These are phyloP conservation scores for Lachnellula cervina DNA, from an alignment of 2,329 filamentous ascomycete genomes.

Conservation along the genomic window DNA sequence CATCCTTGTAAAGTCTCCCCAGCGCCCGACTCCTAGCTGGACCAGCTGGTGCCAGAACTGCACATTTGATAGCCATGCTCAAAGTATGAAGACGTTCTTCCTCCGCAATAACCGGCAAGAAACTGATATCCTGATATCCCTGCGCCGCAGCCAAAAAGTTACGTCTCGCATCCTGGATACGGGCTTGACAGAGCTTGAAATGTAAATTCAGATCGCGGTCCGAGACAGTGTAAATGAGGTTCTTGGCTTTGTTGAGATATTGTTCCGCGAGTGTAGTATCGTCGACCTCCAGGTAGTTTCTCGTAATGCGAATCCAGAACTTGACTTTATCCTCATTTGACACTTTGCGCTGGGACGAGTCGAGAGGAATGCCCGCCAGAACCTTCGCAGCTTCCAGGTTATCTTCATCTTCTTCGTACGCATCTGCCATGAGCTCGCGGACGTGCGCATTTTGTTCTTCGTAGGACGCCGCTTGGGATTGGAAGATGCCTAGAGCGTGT, in stretches of 20 bases:
- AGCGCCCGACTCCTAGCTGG: slow-evolving; percentile 76
- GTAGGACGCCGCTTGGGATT: slow-evolving; percentile 61
- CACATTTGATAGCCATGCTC: slow-evolving; percentile 83
- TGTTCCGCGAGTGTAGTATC: slow-evolving; percentile 80
- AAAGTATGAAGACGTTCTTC: slow-evolving; percentile 82
- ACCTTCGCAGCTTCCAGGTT: slow-evolving; percentile 71
- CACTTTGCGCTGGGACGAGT: slow-evolving; percentile 81
- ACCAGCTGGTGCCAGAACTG: slow-evolving; percentile 85
- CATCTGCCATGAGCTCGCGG: slow-evolving; percentile 75
- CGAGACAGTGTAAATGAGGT: slow-evolving; percentile 73
- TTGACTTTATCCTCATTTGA: slow-evolving; percentile 75
- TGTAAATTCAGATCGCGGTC: slow-evolving; percentile 73
- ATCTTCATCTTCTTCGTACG: slow-evolving; percentile 78
- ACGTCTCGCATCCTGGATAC: slow-evolving; percentile 86
- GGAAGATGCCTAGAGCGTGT: slow-evolving; percentile 64
- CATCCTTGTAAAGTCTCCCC: slow-evolving; percentile 87
- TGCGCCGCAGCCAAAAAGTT: slow-evolving; percentile 83
- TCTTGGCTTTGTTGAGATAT: slow-evolving; percentile 93
- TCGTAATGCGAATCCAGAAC: slow-evolving; percentile 90
- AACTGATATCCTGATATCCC: slow-evolving; percentile 83
- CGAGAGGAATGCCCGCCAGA: slow-evolving; percentile 80
- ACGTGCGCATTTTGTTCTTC: slow-evolving; percentile 80
- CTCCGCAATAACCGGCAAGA: slow-evolving; percentile 74
- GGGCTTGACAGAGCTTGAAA: slow-evolving; percentile 87
- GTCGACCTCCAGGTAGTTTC: slow-evolving; percentile 90